Percentiles rank a stretch among this genome's conserved stretches.
These are phyloP conservation scores for Theobroma cacao DNA, from an alignment of 345 rosid species.

Conservation along the genomic window DNA sequence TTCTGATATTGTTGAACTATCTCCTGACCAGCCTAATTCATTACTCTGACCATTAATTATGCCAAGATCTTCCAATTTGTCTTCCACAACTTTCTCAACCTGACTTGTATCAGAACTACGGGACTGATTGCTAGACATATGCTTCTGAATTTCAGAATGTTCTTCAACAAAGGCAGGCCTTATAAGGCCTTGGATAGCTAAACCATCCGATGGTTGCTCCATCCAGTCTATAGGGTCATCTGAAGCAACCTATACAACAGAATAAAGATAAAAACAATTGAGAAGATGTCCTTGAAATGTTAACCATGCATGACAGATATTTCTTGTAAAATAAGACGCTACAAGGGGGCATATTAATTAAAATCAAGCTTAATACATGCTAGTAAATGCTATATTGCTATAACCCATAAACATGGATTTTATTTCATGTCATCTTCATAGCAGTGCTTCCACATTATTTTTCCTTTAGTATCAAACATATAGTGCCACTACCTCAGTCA, in stretches of 20 bases:
- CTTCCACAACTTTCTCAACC: slow-evolving; percentile 30
- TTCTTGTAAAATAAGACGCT: background rate
- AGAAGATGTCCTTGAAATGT: background rate
- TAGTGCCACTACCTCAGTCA: slow-evolving; percentile 53
- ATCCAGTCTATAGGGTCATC: slow-evolving; percentile 84
- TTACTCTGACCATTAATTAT: slow-evolving; percentile 40
- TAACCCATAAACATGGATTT: slow-evolving; percentile 15
- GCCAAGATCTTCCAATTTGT: slow-evolving; percentile 37
- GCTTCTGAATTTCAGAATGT: slow-evolving; percentile 65
- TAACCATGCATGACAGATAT: background rate
- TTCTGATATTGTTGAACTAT: slow-evolving; percentile 32
- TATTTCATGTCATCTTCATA: background rate
- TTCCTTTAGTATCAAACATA: background rate
- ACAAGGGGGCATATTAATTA: background rate
- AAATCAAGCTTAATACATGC: background rate
- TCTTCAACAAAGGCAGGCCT: slow-evolving; percentile 75
- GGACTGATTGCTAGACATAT: slow-evolving; percentile 38
- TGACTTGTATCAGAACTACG: slow-evolving; percentile 27
- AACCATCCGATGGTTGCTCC: slow-evolving; percentile 86
- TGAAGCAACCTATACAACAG: slow-evolving; percentile 56
- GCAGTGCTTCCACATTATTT: background rate
- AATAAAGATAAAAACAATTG: slow-evolving; percentile 16
- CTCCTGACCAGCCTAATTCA: slow-evolving; percentile 29
- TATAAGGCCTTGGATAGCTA: slow-evolving; percentile 79
- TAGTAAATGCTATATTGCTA: slow-evolving; percentile 1